Evolutionary conservation across 2,329 filamentous ascomycete species (phyloP).

Genomic region (Trichoderma semiorbis): DNA sequence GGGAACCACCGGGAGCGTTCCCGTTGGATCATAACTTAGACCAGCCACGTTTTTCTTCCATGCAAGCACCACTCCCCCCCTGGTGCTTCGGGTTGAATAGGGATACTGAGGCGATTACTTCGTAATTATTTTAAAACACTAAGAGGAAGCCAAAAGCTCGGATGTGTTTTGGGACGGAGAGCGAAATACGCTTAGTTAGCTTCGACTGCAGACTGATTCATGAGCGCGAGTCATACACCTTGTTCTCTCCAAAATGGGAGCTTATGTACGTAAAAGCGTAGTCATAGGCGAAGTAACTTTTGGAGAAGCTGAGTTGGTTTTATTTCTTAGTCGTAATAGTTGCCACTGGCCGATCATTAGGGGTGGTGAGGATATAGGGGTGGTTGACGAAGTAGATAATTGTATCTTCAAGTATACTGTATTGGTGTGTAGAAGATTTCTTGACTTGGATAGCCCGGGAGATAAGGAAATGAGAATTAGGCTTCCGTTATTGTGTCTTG

Average conservation of each 20-base stretch:
- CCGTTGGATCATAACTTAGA: conserved; percentile 6
- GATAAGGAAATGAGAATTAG: not conserved
- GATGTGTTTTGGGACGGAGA: not conserved
- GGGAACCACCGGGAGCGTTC: conserved; percentile 1
- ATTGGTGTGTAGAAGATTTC: not conserved
- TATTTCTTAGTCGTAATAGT: not conserved
- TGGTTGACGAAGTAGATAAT: not conserved
- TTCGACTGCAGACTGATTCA: not conserved
- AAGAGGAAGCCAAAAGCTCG: not conserved
- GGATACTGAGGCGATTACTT: not conserved
- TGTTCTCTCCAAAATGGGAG: not conserved
- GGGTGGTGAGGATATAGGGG: not conserved
- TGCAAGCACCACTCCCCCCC: not conserved
- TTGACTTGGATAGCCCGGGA: too few relatives aligned
- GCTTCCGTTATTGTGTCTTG: not conserved
- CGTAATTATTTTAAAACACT: not conserved
- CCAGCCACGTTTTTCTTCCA: conserved; percentile 6
- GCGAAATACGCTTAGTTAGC: not conserved
- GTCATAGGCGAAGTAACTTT: not conserved
- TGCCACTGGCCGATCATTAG: not conserved
- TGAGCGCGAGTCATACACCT: conserved; percentile 5
- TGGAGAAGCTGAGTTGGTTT: not conserved
- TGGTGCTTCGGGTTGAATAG: conserved; percentile 3
- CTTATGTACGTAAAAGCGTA: not conserved
- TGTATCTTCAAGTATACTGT: not conserved